Evolutionary conservation across 306 rosid genomes (phyloP), one percentile per base, ranked within the genome.

Genomic region (Gillenia trifoliata): DNA sequence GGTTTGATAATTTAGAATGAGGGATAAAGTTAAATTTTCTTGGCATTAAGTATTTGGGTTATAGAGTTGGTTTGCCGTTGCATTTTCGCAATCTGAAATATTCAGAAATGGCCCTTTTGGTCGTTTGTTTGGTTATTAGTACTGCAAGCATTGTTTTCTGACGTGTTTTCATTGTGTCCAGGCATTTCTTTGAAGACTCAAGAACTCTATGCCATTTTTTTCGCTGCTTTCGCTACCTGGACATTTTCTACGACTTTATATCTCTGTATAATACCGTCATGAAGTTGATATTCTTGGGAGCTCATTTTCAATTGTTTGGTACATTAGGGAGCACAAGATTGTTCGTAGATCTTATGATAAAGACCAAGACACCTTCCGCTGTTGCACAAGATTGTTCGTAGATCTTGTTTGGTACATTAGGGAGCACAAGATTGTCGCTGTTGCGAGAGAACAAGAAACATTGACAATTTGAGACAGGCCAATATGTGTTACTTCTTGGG

Each of bases 341-440:
- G 98, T 93, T 22, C 89, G 93, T 52, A 81, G 97, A 77, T 88
- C 98, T 20, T 93, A 93, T 71, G 98, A 93, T 80, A 88, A 80
- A 79, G 98, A 93, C 52, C 98, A 93, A 29, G 98, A 93, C 61
- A 93, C 97, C 30, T 93, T 93, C 80, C 93, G 97, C 61, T n/a
- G n/a, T n/a, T n/a, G n/a, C n/a, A n/a, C n/a, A n/a, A n/a, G n/a
- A n/a, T n/a, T n/a, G n/a, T n/a, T n/a, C n/a, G n/a, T n/a, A n/a
- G n/a, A n/a, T n/a, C n/a, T n/a, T n/a, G n/a, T n/a, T n/a, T n/a
- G n/a, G n/a, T n/a, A n/a, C n/a, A n/a, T n/a, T n/a, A n/a, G n/a
- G n/a, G n/a, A n/a, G n/a, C n/a, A n/a, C n/a, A n/a, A n/a, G n/a
- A n/a, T n/a, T n/a, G n/a, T n/a, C n/a, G 64, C 75, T 93, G 77